Percentiles rank a stretch among this genome's conserved stretches.
Evolutionary conservation across 2,329 filamentous ascomycete genomes (phyloP).

Genomic region (Furcasterigmium furcatum): DNA sequence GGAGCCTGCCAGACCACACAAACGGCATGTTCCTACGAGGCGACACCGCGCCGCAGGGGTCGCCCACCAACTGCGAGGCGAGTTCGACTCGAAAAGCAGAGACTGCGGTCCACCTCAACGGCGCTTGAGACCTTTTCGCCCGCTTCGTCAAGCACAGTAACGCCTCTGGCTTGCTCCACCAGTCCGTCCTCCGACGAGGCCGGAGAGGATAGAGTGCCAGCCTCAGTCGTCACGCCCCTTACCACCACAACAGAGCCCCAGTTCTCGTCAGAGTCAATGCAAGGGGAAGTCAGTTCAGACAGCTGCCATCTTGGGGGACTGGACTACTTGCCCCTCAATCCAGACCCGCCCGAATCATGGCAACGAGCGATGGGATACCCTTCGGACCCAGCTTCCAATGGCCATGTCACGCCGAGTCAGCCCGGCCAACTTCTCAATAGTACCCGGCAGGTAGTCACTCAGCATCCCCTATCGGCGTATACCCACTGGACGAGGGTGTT

Average conservation of each 20-base stretch:
- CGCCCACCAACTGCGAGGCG: not conserved
- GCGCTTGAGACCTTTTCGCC: not conserved
- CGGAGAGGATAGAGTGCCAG: not conserved
- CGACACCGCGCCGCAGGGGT: not conserved
- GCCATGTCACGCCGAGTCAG: not conserved
- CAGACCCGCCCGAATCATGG: not conserved
- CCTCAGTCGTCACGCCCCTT: not conserved
- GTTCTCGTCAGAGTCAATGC: not conserved
- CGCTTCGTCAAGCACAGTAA: not conserved
- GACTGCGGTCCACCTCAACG: not conserved
- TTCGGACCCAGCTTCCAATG: not conserved
- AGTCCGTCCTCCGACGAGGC: not conserved
- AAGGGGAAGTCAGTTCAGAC: not conserved
- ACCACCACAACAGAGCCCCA: not conserved
- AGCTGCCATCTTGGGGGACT: not conserved
- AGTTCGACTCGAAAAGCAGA: not conserved
- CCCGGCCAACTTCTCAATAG: no score
- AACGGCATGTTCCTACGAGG: not conserved
- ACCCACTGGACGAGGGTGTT: constrained; percentile 6
- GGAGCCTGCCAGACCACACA: not conserved
- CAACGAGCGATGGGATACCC: not conserved
- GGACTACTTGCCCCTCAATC: not conserved
- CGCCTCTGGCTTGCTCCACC: not conserved
- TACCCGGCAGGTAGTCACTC: not conserved
- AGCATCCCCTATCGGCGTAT: not conserved